These are phyloP conservation scores for Cystobasidium tubakii DNA, from an alignment of 768 basidiomycete species.

Conservation along the genomic window DNA sequence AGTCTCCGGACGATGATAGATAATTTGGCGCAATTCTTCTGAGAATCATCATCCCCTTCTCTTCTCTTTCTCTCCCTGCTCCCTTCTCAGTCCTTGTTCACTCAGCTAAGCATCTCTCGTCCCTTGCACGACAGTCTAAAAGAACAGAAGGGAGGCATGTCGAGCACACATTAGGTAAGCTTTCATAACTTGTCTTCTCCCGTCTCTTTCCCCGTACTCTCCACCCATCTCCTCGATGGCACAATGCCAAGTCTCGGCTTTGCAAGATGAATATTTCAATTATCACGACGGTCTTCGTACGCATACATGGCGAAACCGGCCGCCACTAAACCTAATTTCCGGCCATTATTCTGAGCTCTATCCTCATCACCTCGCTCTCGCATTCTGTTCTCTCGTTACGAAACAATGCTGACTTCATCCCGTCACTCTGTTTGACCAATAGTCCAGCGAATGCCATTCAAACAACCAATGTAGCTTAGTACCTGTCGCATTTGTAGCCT, in stretches of 20 bases:
- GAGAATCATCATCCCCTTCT: conserved; percentile 23
- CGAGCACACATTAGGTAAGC: neutral
- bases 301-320: conserved; percentile 35
- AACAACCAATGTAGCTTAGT: too few relatives aligned
- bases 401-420: neutral
- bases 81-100: neutral
- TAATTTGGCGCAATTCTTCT: conserved; percentile 32
- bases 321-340: conserved; percentile 36
- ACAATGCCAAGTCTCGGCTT: too few relatives aligned
- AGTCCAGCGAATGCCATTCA: too few relatives aligned
- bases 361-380: neutral
- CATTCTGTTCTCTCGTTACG: too few relatives aligned
- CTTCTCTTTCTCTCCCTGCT: neutral
- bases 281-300: conserved; percentile 37
- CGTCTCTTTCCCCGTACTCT: neutral
- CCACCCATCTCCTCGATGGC: neutral
- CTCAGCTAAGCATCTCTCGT: neutral
- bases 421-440: too few relatives aligned
- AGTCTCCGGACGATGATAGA: conserved; percentile 34
- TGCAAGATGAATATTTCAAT: conserved; percentile 35
- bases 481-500: too few relatives aligned
- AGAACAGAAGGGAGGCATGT: too few relatives aligned
- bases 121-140: neutral
- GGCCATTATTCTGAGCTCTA: conserved; percentile 35
- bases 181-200: too few relatives aligned